Percentiles rank a stretch among this genome's conserved stretches.
These are phyloP conservation scores for Rhizoclosmatium sp. DNA, from an alignment of 192 early-diverging fungal species.

Conservation along the genomic window DNA sequence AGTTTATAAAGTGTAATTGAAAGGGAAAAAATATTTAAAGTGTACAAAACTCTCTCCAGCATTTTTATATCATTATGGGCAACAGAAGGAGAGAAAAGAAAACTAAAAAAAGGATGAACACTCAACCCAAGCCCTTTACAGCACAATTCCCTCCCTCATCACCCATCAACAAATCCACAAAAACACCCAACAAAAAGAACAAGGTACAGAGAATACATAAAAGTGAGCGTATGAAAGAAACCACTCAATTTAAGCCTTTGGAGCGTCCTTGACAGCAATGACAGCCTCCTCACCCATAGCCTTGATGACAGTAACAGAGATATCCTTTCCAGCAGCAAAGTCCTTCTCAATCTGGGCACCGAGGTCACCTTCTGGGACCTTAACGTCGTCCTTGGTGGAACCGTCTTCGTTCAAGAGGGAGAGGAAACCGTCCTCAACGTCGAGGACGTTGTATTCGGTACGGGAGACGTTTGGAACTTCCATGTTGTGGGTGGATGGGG, in stretches of 20 bases:
- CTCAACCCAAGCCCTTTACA: too few relatives aligned
- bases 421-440: conserved; percentile 92
- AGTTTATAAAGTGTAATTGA: background rate
- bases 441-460: conserved; percentile 83
- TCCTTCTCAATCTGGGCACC: conserved; percentile 76
- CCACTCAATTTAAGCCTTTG: conserved; percentile 45
- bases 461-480: conserved; percentile 95
- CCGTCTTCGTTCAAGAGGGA: conserved; percentile 82
- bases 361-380: conserved; percentile 85
- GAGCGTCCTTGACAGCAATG: conserved; percentile 81
- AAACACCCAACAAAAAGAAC: too few relatives aligned
- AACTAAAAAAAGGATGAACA: too few relatives aligned
- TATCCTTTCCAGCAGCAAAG: conserved; percentile 82
- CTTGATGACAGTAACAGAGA: conserved; percentile 81
- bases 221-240: too few relatives aligned
- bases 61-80: too few relatives aligned
- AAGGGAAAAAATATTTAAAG: too few relatives aligned
- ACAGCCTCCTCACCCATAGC: conserved; percentile 95
- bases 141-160: too few relatives aligned
- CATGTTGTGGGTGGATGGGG: conserved; percentile 99
- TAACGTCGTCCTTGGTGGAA: conserved; percentile 95
- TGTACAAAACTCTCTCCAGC: too few relatives aligned
- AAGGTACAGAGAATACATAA: too few relatives aligned
- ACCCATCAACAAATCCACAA: too few relatives aligned
- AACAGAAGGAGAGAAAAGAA: too few relatives aligned